Percentiles rank a stretch among this genome's conserved stretches.
phyloP scores from a whole-genome alignment of 2,329 filamentous ascomycete species.

The Scedosporium apiospermum region DNA sequence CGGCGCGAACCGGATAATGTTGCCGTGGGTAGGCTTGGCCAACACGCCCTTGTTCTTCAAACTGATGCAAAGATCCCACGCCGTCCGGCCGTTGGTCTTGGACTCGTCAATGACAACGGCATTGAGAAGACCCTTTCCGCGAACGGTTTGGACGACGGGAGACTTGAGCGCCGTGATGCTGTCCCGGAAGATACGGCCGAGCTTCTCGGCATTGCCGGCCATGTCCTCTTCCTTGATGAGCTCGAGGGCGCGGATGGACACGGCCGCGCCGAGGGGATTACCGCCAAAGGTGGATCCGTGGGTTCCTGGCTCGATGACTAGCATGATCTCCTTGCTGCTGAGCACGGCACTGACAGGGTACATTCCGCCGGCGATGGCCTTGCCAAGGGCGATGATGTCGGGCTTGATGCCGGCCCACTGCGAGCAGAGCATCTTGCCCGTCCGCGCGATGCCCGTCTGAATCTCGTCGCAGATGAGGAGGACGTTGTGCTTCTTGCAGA shows the following conservation, averaged over 20 bases:
- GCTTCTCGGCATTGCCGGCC: conserved; percentile 67
- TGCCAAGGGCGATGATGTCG: conserved; percentile 88
- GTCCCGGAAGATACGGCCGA: conserved; percentile 77
- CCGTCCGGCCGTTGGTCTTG: conserved; percentile 73
- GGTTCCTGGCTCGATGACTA: conserved; percentile 90
- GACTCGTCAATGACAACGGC: conserved; percentile 92
- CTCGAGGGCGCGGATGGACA: conserved; percentile 91
- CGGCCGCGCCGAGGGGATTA: conserved; percentile 89
- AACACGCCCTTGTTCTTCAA: conserved; percentile 92
- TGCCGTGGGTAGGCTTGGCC: conserved; percentile 96
- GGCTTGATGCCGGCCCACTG: conserved; percentile 95
- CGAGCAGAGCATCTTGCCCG: conserved; percentile 85
- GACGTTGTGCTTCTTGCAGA: conserved; percentile 93
- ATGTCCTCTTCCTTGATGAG: conserved; percentile 87
- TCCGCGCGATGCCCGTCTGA: conserved; percentile 93
- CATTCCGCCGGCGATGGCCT: conserved; percentile 96
- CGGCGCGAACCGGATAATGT: conserved; percentile 96
- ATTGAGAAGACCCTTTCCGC: conserved; percentile 90
- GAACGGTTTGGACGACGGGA: conserved; percentile 71
- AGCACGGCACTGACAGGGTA: conserved; percentile 97
- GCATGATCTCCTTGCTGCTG: conserved; percentile 82
- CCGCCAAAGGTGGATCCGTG: conserved; percentile 98
- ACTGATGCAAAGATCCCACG: conserved; percentile 94
- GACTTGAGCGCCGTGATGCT: conserved; percentile 66
- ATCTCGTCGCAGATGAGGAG: conserved; percentile 97